Conservation (phyloP, 164 flowering plant genomes). For the Nymphaea colorata region DNA sequence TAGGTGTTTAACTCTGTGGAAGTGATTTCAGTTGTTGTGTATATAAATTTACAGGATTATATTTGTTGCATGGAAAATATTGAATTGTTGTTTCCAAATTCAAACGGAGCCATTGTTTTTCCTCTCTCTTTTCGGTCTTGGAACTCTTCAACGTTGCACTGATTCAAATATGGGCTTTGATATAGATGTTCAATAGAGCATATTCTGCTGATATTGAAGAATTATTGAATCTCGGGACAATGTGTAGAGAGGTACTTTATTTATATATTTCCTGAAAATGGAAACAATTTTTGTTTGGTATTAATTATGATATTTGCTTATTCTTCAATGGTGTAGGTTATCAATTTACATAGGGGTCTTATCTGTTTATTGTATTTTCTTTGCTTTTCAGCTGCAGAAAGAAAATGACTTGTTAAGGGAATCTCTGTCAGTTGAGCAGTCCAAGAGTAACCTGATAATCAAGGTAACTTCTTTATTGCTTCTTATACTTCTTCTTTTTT, state of each 20-base stretch:
- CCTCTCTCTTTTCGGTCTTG: too few relatives aligned
- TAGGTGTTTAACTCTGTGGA: too few relatives aligned
- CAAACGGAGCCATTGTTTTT: too few relatives aligned
- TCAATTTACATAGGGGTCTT: background rate
- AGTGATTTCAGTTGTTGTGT: too few relatives aligned
- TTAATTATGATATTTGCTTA: background rate
- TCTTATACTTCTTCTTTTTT: background rate
- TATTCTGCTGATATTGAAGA: conserved; percentile 32
- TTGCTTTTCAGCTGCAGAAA: conserved; percentile 36
- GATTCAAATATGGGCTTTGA: background rate
- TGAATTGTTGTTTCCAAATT: too few relatives aligned
- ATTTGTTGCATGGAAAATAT: too few relatives aligned
- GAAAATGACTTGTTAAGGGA: conserved; percentile 57
- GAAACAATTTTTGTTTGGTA: background rate
- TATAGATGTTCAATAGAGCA: conserved; percentile 17
- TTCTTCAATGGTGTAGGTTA: background rate
- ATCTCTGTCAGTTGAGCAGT: conserved; percentile 23
- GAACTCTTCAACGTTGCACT: background rate
- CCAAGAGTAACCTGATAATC: conserved; percentile 44
- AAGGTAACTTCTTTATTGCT: conserved; percentile 23
- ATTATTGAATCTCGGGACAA: conserved; percentile 32
- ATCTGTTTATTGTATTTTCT: background rate
- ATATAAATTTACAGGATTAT: too few relatives aligned
- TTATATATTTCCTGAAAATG: background rate
- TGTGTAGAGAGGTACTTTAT: conserved; percentile 48